A percentile compares a stretch with the other conserved stretches of the same genome.
Evolutionary conservation across 257 asterid species (phyloP).

Genomic region (Osmanthus fragrans): DNA sequence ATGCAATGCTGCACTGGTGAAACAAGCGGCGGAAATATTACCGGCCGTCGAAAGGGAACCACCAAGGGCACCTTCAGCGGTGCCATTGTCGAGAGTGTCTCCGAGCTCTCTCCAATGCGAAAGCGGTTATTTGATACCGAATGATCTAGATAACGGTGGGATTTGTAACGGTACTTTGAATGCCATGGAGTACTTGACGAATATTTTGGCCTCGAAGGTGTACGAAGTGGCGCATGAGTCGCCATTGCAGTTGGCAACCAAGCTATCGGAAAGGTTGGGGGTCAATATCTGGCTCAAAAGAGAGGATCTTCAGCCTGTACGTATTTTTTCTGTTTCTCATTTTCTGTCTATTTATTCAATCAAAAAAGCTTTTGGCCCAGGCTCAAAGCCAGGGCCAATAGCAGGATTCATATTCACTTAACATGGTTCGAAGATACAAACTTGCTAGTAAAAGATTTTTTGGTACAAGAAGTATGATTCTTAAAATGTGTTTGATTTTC

Average conservation of each 20-base stretch:
- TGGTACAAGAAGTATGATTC: background rate
- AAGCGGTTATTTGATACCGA: constrained; percentile 62
- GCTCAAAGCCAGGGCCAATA: too few relatives aligned
- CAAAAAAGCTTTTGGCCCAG: too few relatives aligned
- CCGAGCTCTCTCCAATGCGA: constrained; percentile 65
- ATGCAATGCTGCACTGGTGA: constrained; percentile 35
- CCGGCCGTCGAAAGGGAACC: constrained; percentile 30
- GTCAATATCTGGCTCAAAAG: constrained; percentile 84
- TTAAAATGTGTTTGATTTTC: too few relatives aligned
- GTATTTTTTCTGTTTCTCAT: constrained; percentile 13
- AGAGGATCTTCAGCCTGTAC: constrained; percentile 90
- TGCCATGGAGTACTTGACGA: constrained; percentile 78
- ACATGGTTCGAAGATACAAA: background rate
- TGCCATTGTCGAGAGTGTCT: constrained; percentile 42
- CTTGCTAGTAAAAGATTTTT: background rate
- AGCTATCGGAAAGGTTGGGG: constrained; percentile 69
- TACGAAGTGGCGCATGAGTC: constrained; percentile 89
- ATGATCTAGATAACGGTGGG: constrained; percentile 25
- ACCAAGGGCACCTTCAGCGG: constrained; percentile 17
- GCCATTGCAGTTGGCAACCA: constrained; percentile 78
- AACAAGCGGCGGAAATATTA: constrained; percentile 31
- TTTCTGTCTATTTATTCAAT: background rate
- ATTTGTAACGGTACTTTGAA: constrained; percentile 32
- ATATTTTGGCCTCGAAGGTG: constrained; percentile 81
- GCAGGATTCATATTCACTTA: too few relatives aligned